phyloP scores from a whole-genome alignment of 164 flowering plant genomes.

The Platanus orientalis region DNA sequence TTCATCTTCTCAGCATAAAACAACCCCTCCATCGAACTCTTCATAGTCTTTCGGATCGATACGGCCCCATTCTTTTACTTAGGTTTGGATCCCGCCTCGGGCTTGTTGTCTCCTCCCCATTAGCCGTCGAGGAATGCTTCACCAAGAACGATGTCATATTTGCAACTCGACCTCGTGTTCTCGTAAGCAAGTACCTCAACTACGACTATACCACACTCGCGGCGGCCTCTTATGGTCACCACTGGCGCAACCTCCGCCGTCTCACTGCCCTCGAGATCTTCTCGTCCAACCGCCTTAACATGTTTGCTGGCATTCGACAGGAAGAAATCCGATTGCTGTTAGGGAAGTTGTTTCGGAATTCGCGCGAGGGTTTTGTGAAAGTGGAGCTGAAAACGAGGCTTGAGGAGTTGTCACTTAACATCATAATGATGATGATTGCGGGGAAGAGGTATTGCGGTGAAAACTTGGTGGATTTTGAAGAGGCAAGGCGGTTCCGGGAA shows the following conservation, averaged over 20 bases:
- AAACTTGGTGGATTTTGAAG: not conserved
- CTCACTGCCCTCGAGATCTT: too few relatives aligned
- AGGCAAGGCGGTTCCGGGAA: not conserved
- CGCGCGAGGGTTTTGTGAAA: too few relatives aligned
- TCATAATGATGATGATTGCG: not conserved
- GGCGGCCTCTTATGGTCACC: too few relatives aligned
- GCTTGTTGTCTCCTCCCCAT: not conserved
- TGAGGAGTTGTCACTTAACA: not conserved
- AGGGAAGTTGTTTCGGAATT: too few relatives aligned
- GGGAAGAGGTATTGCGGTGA: not conserved
- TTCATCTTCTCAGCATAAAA: slow-evolving; percentile 3
- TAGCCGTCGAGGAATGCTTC: slow-evolving; percentile 12
- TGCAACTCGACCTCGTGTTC: slow-evolving; percentile 21
- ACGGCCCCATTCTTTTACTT: not conserved
- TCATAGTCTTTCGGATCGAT: not conserved
- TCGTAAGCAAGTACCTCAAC: slow-evolving; percentile 12
- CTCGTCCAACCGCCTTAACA: too few relatives aligned
- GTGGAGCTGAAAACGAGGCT: not conserved
- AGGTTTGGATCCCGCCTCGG: slow-evolving; percentile 1
- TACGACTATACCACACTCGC: slow-evolving; percentile 15
- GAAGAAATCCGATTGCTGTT: too few relatives aligned
- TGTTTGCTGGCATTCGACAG: too few relatives aligned
- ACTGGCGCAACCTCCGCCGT: too few relatives aligned
- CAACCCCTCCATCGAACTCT: slow-evolving; percentile 3
- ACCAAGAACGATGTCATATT: too few relatives aligned